Evolutionary conservation across 805 yeast genomes (phyloP).

Genomic region (Wickerhamomyces sydowiorum): DNA sequence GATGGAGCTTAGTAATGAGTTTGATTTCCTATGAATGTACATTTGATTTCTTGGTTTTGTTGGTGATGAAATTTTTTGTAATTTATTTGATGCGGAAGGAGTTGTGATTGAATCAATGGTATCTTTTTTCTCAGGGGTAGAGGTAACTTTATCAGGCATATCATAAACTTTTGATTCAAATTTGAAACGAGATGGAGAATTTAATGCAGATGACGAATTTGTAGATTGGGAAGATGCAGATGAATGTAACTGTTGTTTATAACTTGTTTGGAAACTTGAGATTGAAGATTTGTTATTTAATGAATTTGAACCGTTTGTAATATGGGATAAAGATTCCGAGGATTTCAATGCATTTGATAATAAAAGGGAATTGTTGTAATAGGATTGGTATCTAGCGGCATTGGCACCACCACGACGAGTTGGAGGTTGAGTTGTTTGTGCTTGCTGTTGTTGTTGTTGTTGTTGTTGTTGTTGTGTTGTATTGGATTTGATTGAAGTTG

Average conservation of each 20-base stretch:
- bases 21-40: constrained; percentile 17
- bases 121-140: too few species aligned
- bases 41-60: not conserved
- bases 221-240: constrained; percentile 13
- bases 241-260: constrained; percentile 11
- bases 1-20: constrained; percentile 15
- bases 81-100: not conserved
- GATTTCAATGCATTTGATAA: constrained; percentile 41
- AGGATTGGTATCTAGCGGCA: constrained; percentile 45
- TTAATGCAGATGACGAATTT: constrained; percentile 6
- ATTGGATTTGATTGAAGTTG: constrained; percentile 21
- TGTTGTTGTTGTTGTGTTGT: not conserved
- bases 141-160: constrained; percentile 21
- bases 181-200: constrained; percentile 24
- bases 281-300: constrained; percentile 15
- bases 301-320: constrained; percentile 3
- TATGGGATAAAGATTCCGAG: constrained; percentile 24
- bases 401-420: constrained; percentile 30
- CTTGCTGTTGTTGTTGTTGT: constrained; percentile 1
- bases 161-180: constrained; percentile 34
- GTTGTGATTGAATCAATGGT: not conserved
- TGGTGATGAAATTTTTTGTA: not conserved
- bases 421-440: constrained; percentile 7
- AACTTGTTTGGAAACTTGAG: constrained; percentile 15
- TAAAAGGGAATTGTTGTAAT: constrained; percentile 38